Conservation (phyloP, 495 filamentous ascomycete species). For the Trypethelium eluteriae region DNA sequence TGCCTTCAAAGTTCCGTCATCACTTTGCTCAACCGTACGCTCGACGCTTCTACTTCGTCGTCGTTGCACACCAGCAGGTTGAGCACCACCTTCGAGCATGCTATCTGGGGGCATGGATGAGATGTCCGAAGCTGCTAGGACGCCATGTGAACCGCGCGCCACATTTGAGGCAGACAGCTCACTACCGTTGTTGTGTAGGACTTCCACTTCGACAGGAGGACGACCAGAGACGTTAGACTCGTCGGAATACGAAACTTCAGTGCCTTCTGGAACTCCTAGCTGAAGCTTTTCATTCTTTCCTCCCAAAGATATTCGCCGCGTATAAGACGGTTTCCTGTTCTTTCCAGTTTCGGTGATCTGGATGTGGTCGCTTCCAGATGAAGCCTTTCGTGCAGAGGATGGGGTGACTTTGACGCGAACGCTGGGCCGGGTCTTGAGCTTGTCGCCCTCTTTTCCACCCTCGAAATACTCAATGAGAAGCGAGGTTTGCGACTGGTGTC, state of each 20-base stretch:
- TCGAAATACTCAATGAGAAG: slow-evolving; percentile 98
- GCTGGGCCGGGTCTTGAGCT: slow-evolving; percentile 65
- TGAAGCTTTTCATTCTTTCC: slow-evolving; percentile 49
- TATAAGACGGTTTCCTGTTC: slow-evolving; percentile 57
- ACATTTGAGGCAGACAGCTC: slow-evolving; percentile 53
- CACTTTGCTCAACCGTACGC: slow-evolving; percentile 34
- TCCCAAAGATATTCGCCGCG: slow-evolving; percentile 54
- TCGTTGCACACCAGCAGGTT: slow-evolving; percentile 36
- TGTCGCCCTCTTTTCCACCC: slow-evolving; percentile 57
- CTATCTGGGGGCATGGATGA: slow-evolving; percentile 86
- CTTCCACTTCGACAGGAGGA: slow-evolving; percentile 76
- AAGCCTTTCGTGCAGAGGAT: slow-evolving; percentile 51
- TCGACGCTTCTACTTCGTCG: slow-evolving; percentile 54
- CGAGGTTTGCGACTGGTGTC: slow-evolving; percentile 72
- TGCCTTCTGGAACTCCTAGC: slow-evolving; percentile 34
- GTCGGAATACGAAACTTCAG: slow-evolving; percentile 63
- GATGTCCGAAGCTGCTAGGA: slow-evolving; percentile 65
- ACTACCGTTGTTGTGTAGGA: slow-evolving; percentile 52
- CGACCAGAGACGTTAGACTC: slow-evolving; percentile 63
- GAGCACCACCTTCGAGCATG: slow-evolving; percentile 61
- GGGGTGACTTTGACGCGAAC: slow-evolving; percentile 93
- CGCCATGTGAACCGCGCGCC: slow-evolving; percentile 12
- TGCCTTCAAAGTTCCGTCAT: slow-evolving; percentile 53
- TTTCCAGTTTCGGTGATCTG: slow-evolving; percentile 72
- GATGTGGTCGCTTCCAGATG: slow-evolving; percentile 60